phyloP scores from a whole-genome alignment of 2,329 filamentous ascomycete species.

The Fusarium hostae region DNA sequence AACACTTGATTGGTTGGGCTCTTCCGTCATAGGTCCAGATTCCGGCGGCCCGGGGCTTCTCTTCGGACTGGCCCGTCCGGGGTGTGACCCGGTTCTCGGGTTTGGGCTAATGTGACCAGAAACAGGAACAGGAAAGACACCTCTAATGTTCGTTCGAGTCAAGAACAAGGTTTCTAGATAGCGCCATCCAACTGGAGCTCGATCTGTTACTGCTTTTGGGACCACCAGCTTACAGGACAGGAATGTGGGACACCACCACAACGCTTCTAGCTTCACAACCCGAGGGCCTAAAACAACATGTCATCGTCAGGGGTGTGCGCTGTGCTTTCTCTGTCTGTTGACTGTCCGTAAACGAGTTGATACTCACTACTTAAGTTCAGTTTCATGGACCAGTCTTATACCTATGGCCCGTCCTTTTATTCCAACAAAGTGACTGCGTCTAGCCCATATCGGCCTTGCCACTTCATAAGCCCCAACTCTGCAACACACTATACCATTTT shows the following conservation, averaged over 20 bases:
- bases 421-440: background rate
- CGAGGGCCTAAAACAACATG: conserved; percentile 11
- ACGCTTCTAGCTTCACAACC: conserved; percentile 3
- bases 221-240: conserved; percentile 7
- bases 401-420: background rate
- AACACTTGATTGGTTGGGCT: background rate
- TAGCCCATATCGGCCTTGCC: background rate
- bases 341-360: background rate
- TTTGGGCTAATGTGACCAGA: conserved; percentile 7
- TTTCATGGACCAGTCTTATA: background rate
- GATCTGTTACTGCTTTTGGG: conserved; percentile 16
- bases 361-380: background rate
- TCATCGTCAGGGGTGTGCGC: background rate
- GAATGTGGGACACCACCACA: conserved; percentile 33
- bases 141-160: background rate
- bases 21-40: conserved; percentile 6
- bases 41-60: background rate
- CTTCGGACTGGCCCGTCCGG: conserved; percentile 29
- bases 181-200: background rate
- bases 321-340: background rate
- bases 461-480: background rate
- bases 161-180: conserved; percentile 12
- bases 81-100: conserved; percentile 17
- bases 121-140: background rate
- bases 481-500: background rate